Conservation (phyloP, 73 alveolate species). For the Paramecium sonneborni region DNA sequence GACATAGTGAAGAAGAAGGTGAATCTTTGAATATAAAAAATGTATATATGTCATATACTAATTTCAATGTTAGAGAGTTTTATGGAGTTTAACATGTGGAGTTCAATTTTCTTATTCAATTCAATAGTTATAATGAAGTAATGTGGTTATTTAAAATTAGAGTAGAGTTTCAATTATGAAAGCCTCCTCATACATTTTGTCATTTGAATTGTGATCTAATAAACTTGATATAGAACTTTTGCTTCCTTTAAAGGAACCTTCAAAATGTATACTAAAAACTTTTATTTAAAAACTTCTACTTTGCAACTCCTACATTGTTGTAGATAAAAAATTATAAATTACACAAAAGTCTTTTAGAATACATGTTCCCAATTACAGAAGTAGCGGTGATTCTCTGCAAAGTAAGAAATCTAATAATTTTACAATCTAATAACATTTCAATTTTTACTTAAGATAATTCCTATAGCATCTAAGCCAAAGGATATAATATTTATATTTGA, state of each 20-base stretch:
- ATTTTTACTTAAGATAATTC: not conserved
- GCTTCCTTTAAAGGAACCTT: not conserved
- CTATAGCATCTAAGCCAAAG: not conserved
- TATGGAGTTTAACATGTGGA: slow-evolving; percentile 19
- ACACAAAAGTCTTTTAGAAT: not conserved
- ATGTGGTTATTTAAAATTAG: not conserved
- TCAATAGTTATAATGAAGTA: not conserved
- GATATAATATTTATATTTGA: not conserved
- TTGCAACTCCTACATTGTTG: not conserved
- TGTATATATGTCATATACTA: slow-evolving; percentile 17
- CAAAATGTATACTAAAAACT: not conserved
- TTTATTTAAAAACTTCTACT: not conserved
- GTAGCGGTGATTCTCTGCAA: not conserved
- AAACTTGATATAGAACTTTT: not conserved
- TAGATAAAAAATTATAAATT: not conserved
- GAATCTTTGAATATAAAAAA: not conserved
- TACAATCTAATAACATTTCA: not conserved
- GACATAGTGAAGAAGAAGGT: slow-evolving; percentile 32
- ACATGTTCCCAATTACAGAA: not conserved
- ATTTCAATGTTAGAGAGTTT: slow-evolving; percentile 30
- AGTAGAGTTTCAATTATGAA: not conserved
- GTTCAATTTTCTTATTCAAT: slow-evolving; percentile 33
- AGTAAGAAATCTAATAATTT: slow-evolving; percentile 17
- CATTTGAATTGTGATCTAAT: slow-evolving; percentile 26
- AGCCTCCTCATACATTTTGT: not conserved